These are phyloP conservation scores for Lasiosphaeria ovina DNA, from an alignment of 495 filamentous ascomycete genomes.

Conservation along the genomic window DNA sequence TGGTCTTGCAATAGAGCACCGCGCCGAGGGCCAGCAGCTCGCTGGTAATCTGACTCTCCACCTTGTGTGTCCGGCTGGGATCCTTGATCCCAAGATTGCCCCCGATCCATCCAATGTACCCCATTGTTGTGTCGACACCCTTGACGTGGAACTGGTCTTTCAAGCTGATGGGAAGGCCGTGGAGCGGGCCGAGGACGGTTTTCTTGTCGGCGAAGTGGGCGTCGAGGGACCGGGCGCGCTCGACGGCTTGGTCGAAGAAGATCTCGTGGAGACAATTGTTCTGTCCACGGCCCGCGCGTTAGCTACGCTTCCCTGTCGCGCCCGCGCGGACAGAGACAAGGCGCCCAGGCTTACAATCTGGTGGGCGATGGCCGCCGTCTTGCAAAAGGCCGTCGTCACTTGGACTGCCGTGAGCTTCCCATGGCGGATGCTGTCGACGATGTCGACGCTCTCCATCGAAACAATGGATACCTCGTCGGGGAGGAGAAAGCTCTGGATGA, in stretches of 20 bases:
- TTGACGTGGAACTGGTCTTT: slow-evolving; percentile 67
- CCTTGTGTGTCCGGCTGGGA: too few relatives aligned
- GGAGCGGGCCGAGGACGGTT: slow-evolving; percentile 57
- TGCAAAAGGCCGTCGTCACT: neutral
- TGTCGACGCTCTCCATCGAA: slow-evolving; percentile 14
- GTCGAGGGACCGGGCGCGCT: slow-evolving; percentile 58
- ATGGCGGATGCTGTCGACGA: slow-evolving; percentile 24
- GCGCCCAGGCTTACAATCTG: slow-evolving; percentile 44
- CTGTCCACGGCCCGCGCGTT: slow-evolving; percentile 1
- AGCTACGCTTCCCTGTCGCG: neutral
- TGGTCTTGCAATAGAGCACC: too few relatives aligned
- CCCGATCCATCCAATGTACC: slow-evolving; percentile 34
- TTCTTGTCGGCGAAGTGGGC: slow-evolving; percentile 45
- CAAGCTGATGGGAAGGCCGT: slow-evolving; percentile 64
- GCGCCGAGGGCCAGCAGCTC: too few relatives aligned
- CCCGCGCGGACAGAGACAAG: too few relatives aligned
- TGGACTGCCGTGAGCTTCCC: slow-evolving; percentile 4
- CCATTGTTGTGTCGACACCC: slow-evolving; percentile 48
- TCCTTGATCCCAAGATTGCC: slow-evolving; percentile 55
- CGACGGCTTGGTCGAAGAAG: slow-evolving; percentile 60
- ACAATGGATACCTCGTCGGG: slow-evolving; percentile 20
- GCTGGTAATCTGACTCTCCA: too few relatives aligned
- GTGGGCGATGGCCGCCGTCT: neutral
- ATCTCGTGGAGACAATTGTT: slow-evolving; percentile 65
- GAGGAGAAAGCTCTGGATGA: slow-evolving; percentile 32